Percentiles rank a stretch among this genome's conserved stretches.
Conservation (phyloP, 768 basidiomycete species). For the Termitomyces sp. region DNA sequence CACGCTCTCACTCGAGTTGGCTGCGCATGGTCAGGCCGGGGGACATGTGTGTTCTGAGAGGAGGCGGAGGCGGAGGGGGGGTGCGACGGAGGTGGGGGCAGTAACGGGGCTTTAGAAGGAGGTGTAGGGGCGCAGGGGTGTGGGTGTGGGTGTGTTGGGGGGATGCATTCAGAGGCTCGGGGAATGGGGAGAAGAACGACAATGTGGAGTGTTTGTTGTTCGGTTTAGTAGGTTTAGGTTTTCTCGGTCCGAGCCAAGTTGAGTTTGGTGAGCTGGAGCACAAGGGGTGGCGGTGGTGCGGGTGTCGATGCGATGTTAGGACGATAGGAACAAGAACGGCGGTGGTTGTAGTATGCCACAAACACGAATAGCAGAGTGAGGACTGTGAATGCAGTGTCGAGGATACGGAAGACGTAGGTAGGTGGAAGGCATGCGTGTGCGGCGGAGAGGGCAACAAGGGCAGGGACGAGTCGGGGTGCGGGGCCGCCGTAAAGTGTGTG, state of each 20-base stretch:
- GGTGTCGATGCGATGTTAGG: neutral
- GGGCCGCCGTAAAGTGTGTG: neutral
- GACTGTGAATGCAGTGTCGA: neutral
- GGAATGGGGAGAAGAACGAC: neutral
- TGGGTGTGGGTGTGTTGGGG: neutral
- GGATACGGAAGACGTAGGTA: neutral
- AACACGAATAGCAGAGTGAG: neutral
- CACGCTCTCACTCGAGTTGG: no score
- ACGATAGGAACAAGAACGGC: neutral
- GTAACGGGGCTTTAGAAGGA: no score
- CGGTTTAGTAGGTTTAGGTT: no score
- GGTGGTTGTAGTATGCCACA: neutral
- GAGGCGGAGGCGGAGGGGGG: neutral
- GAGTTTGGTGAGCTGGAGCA: neutral
- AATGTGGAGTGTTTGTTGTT: no score
- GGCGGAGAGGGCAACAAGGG: neutral
- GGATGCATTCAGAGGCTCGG: neutral
- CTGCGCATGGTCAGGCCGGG: neutral
- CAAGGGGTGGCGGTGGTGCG: neutral
- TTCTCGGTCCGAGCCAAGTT: no score
- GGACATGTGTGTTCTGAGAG: neutral
- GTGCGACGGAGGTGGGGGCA: neutral
- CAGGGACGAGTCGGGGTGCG: neutral
- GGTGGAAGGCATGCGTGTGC: neutral
- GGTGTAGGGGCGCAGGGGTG: neutral